phyloP scores from a whole-genome alignment of 2,329 filamentous ascomycete species.

The Cladosporium sp. region DNA sequence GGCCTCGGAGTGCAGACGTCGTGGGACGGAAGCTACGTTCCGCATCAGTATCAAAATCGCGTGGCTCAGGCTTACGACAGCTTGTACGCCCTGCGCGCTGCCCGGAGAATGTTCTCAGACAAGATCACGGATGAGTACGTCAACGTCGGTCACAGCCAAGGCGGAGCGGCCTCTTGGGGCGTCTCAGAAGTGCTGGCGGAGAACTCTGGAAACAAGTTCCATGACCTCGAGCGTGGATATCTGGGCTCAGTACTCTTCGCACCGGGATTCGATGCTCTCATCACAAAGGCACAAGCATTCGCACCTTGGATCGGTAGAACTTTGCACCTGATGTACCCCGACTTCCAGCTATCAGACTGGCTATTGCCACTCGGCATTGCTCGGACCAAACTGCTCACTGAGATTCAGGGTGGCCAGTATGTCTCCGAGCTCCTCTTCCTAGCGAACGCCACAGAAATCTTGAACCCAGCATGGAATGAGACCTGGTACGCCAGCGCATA shows the following conservation, averaged over 20 bases:
- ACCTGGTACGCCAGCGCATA: neutral
- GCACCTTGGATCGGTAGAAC: too few species aligned
- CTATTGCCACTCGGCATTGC: constrained; percentile 25
- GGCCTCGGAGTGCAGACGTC: constrained; percentile 20
- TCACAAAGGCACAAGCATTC: too few species aligned
- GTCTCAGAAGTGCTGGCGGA: constrained; percentile 33
- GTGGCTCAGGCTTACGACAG: constrained; percentile 42
- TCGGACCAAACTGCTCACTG: constrained; percentile 15
- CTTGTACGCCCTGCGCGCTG: constrained; percentile 41
- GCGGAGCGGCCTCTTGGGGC: constrained; percentile 43
- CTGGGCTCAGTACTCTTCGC: constrained; percentile 17
- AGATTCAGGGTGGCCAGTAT: constrained; percentile 19
- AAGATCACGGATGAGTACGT: constrained; percentile 38
- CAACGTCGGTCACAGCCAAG: constrained; percentile 46
- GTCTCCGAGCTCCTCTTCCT: constrained; percentile 15
- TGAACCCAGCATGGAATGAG: neutral
- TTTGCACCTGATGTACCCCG: constrained; percentile 21
- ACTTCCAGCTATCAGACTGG: constrained; percentile 26
- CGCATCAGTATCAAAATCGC: constrained; percentile 39
- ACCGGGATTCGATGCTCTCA: constrained; percentile 14
- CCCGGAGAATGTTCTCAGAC: constrained; percentile 38
- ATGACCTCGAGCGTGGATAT: constrained; percentile 13
- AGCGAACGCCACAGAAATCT: constrained; percentile 15
- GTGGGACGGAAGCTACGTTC: neutral
- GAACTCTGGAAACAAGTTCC: constrained; percentile 24